Evolutionary conservation across 257 asterid species (phyloP).

Genomic region (Solanum chaucha): DNA sequence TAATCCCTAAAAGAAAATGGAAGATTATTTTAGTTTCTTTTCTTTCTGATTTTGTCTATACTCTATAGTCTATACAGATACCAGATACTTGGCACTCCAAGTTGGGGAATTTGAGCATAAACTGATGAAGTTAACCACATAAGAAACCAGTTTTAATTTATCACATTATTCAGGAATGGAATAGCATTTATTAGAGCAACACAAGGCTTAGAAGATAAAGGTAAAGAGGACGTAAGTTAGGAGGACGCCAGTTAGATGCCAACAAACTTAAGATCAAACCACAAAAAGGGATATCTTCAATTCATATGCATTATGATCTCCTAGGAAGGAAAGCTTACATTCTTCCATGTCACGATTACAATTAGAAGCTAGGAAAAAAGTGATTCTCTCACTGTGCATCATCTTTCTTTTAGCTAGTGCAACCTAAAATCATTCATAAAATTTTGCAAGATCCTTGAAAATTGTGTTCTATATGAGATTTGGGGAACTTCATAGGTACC

Average conservation of each 20-base stretch:
- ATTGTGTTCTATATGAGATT: background rate
- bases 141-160: background rate
- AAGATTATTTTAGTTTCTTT: background rate
- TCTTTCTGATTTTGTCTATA: background rate
- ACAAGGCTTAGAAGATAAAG: background rate
- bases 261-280: background rate
- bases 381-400: background rate
- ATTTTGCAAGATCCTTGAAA: background rate
- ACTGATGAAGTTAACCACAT: background rate
- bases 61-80: background rate
- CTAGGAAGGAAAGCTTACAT: background rate
- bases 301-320: background rate
- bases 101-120: background rate
- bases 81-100: background rate
- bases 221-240: background rate
- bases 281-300: background rate
- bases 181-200: background rate
- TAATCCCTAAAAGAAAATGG: background rate
- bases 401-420: background rate
- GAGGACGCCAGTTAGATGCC: background rate
- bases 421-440: background rate
- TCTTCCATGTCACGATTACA: background rate
- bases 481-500: background rate
- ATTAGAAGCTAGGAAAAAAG: background rate
- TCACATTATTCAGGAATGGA: background rate